These are phyloP conservation scores for Austroboletus niveus DNA, from an alignment of 1,284 basidiomycete species.

Conservation along the genomic window DNA sequence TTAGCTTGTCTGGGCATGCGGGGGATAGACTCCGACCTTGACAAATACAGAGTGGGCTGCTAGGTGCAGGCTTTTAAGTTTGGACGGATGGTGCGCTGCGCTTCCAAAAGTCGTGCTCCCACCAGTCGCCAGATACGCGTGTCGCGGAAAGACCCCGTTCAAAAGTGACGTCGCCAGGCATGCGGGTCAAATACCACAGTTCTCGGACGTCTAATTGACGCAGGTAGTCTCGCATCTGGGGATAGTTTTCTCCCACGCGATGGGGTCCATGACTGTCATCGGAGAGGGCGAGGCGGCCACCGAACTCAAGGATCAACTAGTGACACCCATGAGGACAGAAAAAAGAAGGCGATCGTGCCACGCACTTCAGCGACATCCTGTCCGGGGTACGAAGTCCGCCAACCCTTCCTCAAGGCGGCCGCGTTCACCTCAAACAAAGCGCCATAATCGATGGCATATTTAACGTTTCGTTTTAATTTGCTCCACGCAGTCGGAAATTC, in stretches of 20 bases:
- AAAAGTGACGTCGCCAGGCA: slow-evolving; percentile 31
- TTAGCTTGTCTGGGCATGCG: slow-evolving; percentile 17
- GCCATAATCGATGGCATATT: slow-evolving; percentile 76
- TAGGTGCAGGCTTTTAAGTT: slow-evolving; percentile 14
- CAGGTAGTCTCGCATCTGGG: slow-evolving; percentile 69
- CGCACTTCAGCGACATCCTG: slow-evolving; percentile 73
- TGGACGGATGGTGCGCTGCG: slow-evolving; percentile 11
- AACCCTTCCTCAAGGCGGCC: slow-evolving; percentile 90
- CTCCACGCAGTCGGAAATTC: slow-evolving; percentile 60
- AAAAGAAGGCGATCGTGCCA: slow-evolving; percentile 18
- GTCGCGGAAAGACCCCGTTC: slow-evolving; percentile 44
- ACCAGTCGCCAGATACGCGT: slow-evolving; percentile 52
- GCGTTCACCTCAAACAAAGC: slow-evolving; percentile 94
- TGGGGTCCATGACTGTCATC: slow-evolving; percentile 95
- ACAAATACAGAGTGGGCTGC: slow-evolving; percentile 13
- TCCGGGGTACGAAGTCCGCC: slow-evolving; percentile 84
- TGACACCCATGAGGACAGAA: slow-evolving; percentile 22
- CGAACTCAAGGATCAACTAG: slow-evolving; percentile 67
- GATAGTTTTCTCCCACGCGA: slow-evolving; percentile 88
- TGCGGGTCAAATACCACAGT: slow-evolving; percentile 65
- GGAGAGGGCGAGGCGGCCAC: slow-evolving; percentile 82
- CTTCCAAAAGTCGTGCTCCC: slow-evolving; percentile 57
- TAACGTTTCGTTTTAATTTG: slow-evolving; percentile 76
- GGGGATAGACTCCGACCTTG: slow-evolving; percentile 35
- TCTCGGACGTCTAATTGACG: slow-evolving; percentile 55